A percentile compares a stretch with the other conserved stretches of the same genome.
Evolutionary conservation across 1,139 yeast species (phyloP).

Genomic region (Zygosaccharomyces sapae): DNA sequence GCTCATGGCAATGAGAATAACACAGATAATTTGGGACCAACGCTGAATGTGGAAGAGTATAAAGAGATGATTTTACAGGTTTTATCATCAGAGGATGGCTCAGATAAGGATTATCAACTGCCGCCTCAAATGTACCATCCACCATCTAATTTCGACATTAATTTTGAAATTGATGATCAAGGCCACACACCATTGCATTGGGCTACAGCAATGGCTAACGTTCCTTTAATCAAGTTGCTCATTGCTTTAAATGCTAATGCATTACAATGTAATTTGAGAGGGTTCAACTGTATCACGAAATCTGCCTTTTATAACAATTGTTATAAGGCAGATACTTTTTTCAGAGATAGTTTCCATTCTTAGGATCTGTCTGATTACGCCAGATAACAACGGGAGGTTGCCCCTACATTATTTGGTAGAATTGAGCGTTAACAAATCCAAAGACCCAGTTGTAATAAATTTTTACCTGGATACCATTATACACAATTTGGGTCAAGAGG

Average conservation of each 20-base stretch:
- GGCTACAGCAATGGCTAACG: slow-evolving; percentile 92
- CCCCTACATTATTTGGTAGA: slow-evolving; percentile 73
- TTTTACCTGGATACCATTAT: slow-evolving; percentile 42
- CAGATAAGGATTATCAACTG: slow-evolving; percentile 67
- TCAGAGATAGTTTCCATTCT: slow-evolving; percentile 65
- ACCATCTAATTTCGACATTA: slow-evolving; percentile 75
- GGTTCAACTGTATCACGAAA: slow-evolving; percentile 82
- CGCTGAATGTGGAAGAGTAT: slow-evolving; percentile 25
- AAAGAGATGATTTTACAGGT: slow-evolving; percentile 34
- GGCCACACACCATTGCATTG: slow-evolving; percentile 96
- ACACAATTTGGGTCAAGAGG: slow-evolving; percentile 37
- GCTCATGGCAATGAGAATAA: slow-evolving; percentile 12
- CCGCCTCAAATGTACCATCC: slow-evolving; percentile 72
- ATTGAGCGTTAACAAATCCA: slow-evolving; percentile 51
- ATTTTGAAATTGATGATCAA: slow-evolving; percentile 87
- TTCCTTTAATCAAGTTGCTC: slow-evolving; percentile 64
- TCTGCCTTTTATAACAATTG: slow-evolving; percentile 84
- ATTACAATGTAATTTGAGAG: slow-evolving; percentile 64
- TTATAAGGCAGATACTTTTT: slow-evolving; percentile 71
- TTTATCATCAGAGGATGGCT: slow-evolving; percentile 59
- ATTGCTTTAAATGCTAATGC: slow-evolving; percentile 71
- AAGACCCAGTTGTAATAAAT: slow-evolving; percentile 37
- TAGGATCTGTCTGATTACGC: slow-evolving; percentile 64
- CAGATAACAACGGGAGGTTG: slow-evolving; percentile 70
- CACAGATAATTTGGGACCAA: slow-evolving; percentile 6